Conservation (phyloP, 179 eudicot genomes). For the Silene vulgaris region DNA sequence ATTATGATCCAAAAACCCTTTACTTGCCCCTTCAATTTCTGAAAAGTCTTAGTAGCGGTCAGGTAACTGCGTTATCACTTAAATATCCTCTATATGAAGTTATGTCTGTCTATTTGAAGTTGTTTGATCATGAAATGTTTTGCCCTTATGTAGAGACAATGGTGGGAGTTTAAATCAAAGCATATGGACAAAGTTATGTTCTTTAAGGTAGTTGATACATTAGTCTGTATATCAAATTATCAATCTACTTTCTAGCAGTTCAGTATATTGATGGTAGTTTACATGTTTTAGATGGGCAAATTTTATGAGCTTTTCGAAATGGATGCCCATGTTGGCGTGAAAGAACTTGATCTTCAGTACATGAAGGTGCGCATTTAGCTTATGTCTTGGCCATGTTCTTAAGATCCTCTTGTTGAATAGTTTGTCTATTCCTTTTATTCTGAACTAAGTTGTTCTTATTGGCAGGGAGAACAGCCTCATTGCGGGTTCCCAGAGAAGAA, state of each 20-base stretch:
- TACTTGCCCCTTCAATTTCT: slow-evolving; percentile 70
- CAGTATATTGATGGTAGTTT: slow-evolving; percentile 4
- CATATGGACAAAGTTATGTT: slow-evolving; percentile 98
- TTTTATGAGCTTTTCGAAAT: slow-evolving; percentile 95
- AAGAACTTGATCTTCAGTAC: slow-evolving; percentile 93
- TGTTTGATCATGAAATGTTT: slow-evolving; percentile 18
- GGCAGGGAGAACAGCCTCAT: slow-evolving; percentile 95
- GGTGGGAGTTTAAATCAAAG: slow-evolving; percentile 99
- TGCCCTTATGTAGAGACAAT: slow-evolving; percentile 65
- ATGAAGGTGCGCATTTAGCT: slow-evolving; percentile 65
- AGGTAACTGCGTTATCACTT: slow-evolving; percentile 41
- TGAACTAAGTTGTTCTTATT: slow-evolving; percentile 21
- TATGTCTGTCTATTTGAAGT: background rate
- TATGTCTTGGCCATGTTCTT: background rate
- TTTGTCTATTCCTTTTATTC: background rate
- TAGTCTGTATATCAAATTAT: slow-evolving; percentile 2
- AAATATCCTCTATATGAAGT: background rate
- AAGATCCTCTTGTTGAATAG: background rate
- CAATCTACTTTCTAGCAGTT: slow-evolving; percentile 2
- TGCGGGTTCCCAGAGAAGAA: slow-evolving; percentile 98
- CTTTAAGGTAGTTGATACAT: slow-evolving; percentile 60
- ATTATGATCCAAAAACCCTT: slow-evolving; percentile 82
- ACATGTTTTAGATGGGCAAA: slow-evolving; percentile 80
- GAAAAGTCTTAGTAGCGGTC: slow-evolving; percentile 62
- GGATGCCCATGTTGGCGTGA: slow-evolving; percentile 96